Evolutionary conservation across 495 filamentous ascomycete genomes (phyloP).

Genomic region (Penicillium tannophilum): DNA sequence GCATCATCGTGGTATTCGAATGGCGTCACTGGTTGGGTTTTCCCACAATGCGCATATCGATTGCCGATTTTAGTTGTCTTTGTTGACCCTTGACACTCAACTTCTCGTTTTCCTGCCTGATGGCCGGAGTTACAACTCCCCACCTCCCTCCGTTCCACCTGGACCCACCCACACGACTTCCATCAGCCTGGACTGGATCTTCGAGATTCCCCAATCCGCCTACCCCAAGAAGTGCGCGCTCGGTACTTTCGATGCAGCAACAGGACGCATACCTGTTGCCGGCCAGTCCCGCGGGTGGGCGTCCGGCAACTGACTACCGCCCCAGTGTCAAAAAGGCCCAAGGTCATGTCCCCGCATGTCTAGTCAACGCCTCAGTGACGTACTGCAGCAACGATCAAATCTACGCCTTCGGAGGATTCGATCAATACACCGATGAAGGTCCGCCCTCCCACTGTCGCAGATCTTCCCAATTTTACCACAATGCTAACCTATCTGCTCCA

Average conservation of each 20-base stretch:
- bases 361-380: slow-evolving; percentile 97
- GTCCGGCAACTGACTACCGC: slow-evolving; percentile 67
- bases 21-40: not conserved
- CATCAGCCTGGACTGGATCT: slow-evolving; percentile 31
- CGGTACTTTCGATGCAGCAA: slow-evolving; percentile 41
- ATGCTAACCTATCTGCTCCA: slow-evolving; percentile 24
- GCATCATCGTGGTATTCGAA: not conserved
- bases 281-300: slow-evolving; percentile 67
- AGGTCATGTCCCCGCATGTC: slow-evolving; percentile 87
- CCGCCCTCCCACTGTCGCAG: not conserved
- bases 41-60: not conserved
- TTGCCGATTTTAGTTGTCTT: slow-evolving; percentile 18
- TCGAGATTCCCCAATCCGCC: slow-evolving; percentile 31
- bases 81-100: slow-evolving; percentile 6
- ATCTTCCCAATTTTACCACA: not conserved
- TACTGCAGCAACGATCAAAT: slow-evolving; percentile 95
- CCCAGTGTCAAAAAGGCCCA: slow-evolving; percentile 79
- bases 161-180: slow-evolving; percentile 40
- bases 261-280: slow-evolving; percentile 82
- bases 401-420: slow-evolving; percentile 98
- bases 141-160: slow-evolving; percentile 31
- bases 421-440: slow-evolving; percentile 97
- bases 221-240: slow-evolving; percentile 26
- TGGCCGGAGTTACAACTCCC: slow-evolving; percentile 21
- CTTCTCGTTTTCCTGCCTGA: slow-evolving; percentile 4